These are phyloP conservation scores for Aschersonia sp. DNA, from an alignment of 2,329 filamentous ascomycete species.

Conservation along the genomic window DNA sequence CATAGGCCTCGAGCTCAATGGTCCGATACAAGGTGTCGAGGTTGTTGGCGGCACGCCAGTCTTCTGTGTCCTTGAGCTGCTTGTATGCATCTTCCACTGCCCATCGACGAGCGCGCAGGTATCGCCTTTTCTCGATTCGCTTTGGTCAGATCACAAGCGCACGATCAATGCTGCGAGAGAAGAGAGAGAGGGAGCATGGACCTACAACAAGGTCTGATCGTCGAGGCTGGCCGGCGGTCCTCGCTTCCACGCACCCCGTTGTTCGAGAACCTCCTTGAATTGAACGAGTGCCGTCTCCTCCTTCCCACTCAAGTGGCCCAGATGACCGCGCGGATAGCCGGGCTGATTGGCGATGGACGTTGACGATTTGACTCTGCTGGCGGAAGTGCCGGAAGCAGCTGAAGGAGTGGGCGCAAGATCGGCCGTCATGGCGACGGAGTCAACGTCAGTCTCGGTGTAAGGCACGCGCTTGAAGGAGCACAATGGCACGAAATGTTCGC, in stretches of 20 bases:
- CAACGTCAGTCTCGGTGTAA: background rate
- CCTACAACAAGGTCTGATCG: slow-evolving; percentile 58
- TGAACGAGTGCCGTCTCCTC: slow-evolving; percentile 52
- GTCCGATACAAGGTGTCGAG: slow-evolving; percentile 70
- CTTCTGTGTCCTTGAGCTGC: slow-evolving; percentile 80
- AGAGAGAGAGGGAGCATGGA: slow-evolving; percentile 10
- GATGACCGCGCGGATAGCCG: slow-evolving; percentile 61
- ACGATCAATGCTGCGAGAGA: background rate
- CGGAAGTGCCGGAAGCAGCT: slow-evolving; percentile 7
- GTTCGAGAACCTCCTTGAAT: slow-evolving; percentile 56
- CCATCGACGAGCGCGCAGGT: slow-evolving; percentile 74
- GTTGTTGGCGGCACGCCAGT: slow-evolving; percentile 70
- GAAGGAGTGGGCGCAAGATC: slow-evolving; percentile 7
- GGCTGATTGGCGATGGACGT: slow-evolving; percentile 19
- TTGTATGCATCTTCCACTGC: slow-evolving; percentile 59
- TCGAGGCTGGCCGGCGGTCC: slow-evolving; percentile 49
- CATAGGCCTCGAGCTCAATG: slow-evolving; percentile 74
- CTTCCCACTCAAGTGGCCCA: slow-evolving; percentile 56
- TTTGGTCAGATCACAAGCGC: no score
- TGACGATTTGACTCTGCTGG: slow-evolving; percentile 14
- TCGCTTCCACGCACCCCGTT: slow-evolving; percentile 49
- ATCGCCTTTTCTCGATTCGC: slow-evolving; percentile 42
- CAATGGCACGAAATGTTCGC: background rate
- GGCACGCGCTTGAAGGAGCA: background rate
- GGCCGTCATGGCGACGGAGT: slow-evolving; percentile 10